A percentile compares a stretch with the other conserved stretches of the same genome.
phyloP scores from a whole-genome alignment of 2,329 filamentous ascomycete species.

The Lachnellula subtilissima region DNA sequence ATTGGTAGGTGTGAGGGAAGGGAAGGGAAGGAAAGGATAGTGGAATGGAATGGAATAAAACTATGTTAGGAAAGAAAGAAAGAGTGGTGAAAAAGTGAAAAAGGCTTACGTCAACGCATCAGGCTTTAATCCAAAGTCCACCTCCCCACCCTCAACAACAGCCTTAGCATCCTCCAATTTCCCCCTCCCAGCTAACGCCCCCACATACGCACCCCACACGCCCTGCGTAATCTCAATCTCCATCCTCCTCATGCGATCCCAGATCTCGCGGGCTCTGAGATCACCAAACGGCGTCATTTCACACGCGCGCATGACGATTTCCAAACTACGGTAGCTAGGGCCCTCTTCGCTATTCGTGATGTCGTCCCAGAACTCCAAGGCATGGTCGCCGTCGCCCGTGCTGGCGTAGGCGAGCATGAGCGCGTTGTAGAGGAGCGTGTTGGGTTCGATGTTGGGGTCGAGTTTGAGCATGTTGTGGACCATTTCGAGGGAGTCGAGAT shows the following conservation, averaged over 20 bases:
- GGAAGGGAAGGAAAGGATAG: too few relatives aligned
- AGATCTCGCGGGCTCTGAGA: conserved; percentile 60
- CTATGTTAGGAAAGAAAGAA: neutral
- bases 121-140: conserved; percentile 61
- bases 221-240: conserved; percentile 71
- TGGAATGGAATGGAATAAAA: too few relatives aligned
- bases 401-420: conserved; percentile 81
- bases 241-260: conserved; percentile 65
- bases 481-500: conserved; percentile 62
- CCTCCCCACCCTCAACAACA: conserved; percentile 62
- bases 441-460: conserved; percentile 73
- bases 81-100: neutral
- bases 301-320: conserved; percentile 75
- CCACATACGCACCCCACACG: conserved; percentile 73
- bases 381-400: conserved; percentile 60
- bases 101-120: conserved; percentile 64
- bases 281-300: conserved; percentile 57
- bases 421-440: conserved; percentile 73
- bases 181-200: conserved; percentile 68
- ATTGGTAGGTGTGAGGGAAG: too few relatives aligned
- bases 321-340: conserved; percentile 74
- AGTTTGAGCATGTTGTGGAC: conserved; percentile 94
- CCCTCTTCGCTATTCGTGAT: conserved; percentile 83
- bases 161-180: conserved; percentile 63
- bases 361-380: conserved; percentile 76